Evolutionary conservation across 805 yeast genomes (phyloP), one percentile per base, ranked within the genome.

Genomic region (Ogataea kodamae): DNA sequence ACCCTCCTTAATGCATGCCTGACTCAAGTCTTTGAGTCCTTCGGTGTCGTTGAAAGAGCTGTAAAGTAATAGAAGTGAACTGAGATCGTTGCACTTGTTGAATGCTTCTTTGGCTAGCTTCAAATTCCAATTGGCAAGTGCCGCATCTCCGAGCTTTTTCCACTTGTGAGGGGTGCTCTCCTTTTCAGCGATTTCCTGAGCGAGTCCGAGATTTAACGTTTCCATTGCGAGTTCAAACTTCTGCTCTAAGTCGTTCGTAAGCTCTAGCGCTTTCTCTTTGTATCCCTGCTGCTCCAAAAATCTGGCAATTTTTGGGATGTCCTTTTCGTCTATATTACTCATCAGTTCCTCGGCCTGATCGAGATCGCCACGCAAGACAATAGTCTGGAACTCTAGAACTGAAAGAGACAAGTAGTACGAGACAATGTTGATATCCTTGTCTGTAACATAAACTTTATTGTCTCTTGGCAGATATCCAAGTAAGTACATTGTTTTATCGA

Each of bases 281-380:
- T 75, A 82, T 14, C 94, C 97, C 64, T 88, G 95, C 45, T 89
- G 86, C 64, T 94, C 97, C 51, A 92, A 73, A 65, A 92, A 92
- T 54, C 96, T 76, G 5, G 97, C 81, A 49, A 92, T 78, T 54
- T 87, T 87, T 48, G 78, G 69, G 50, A 78, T 64, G 49, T 85
- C 87, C 24, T 75, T 71, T 44, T 74, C 75, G 43, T 78, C 81
- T 43, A 79, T 72, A 32, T 69, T 74, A 14, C 83, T 75, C 40
- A 81, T 61, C 37, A 83, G 65, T 45, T 72, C 74, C 38, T 76
- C 79, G 6, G 94, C 87, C 46, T 78, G 82, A 45, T 88, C 96
- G 48, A 89, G 64, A 55, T 94, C 97, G 31, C 97, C 97, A 57
- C 98, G 81, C 62, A 90, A 71, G 3, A 90, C 96, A 37, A 89